Evolutionary conservation across 1,139 yeast genomes (phyloP).

Genomic region (Candida sp.): DNA sequence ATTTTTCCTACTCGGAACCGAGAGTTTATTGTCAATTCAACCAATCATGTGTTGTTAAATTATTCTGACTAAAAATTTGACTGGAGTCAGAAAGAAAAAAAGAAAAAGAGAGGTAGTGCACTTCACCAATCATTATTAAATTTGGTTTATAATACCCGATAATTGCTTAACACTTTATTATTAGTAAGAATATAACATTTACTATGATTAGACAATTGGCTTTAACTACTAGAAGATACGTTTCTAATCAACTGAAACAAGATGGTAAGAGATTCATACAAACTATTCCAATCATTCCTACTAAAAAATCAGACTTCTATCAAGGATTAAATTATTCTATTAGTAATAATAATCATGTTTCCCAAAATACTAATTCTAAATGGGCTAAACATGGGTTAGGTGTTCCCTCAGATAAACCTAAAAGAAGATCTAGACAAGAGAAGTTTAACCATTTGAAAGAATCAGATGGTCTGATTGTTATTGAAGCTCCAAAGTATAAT

Average conservation of each 20-base stretch:
- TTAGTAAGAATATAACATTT: conserved; percentile 10
- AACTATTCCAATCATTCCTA: conserved; percentile 35
- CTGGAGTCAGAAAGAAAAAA: conserved; percentile 2
- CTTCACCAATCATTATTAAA: neutral
- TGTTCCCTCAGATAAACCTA: conserved; percentile 11
- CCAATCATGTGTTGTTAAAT: conserved; percentile 7
- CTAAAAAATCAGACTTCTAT: conserved; percentile 20
- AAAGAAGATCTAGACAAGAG: conserved; percentile 38
- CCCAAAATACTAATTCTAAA: conserved; percentile 11
- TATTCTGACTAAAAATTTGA: conserved; percentile 8
- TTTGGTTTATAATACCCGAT: too few relatives aligned
- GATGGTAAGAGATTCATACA: conserved; percentile 40
- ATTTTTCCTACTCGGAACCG: too few relatives aligned
- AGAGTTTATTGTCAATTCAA: too few relatives aligned
- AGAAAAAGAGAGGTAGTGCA: neutral
- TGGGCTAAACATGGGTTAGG: conserved; percentile 21
- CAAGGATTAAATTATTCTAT: conserved; percentile 23
- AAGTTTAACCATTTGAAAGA: conserved; percentile 9
- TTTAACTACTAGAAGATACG: conserved; percentile 11
- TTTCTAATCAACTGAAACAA: conserved; percentile 23
- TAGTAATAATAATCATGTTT: conserved; percentile 6
- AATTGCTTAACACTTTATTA: too few relatives aligned
- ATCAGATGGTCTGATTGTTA: conserved; percentile 3
- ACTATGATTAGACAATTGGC: conserved; percentile 3
- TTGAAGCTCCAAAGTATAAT: conserved; percentile 4